Conservation (phyloP, 148 eudicot species). For the Spergularia bocconei region DNA sequence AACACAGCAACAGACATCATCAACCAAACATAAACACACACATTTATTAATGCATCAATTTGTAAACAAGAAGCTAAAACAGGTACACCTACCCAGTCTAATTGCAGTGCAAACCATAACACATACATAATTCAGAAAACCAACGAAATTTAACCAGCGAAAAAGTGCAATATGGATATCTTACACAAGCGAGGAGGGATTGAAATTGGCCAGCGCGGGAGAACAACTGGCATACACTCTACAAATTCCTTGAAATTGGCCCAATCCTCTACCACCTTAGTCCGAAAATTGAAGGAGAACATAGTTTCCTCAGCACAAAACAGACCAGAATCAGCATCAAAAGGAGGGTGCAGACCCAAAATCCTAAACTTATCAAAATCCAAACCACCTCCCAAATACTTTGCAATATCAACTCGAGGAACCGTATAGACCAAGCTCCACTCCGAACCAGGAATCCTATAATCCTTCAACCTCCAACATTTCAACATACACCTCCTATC, state of each 20-base stretch:
- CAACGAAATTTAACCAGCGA: not conserved
- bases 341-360: not conserved
- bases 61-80: not conserved
- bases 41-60: too few species aligned
- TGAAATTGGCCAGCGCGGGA: conserved; percentile 5
- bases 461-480: not conserved
- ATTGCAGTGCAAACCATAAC: too few species aligned
- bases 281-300: not conserved
- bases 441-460: not conserved
- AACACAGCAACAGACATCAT: too few species aligned
- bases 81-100: not conserved
- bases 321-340: not conserved
- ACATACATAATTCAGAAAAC: not conserved
- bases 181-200: conserved; percentile 2
- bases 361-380: too few species aligned
- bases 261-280: not conserved
- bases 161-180: not conserved
- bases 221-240: not conserved
- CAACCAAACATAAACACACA: too few species aligned
- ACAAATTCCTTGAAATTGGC: not conserved
- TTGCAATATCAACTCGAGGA: not conserved
- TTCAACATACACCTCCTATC: not conserved
- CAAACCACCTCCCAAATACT: not conserved
- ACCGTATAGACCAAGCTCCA: not conserved
- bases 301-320: not conserved